A percentile compares a stretch with the other conserved stretches of the same genome.
Evolutionary conservation across 2,329 filamentous ascomycete species (phyloP).

Genomic region (Nigrospora oryzae): DNA sequence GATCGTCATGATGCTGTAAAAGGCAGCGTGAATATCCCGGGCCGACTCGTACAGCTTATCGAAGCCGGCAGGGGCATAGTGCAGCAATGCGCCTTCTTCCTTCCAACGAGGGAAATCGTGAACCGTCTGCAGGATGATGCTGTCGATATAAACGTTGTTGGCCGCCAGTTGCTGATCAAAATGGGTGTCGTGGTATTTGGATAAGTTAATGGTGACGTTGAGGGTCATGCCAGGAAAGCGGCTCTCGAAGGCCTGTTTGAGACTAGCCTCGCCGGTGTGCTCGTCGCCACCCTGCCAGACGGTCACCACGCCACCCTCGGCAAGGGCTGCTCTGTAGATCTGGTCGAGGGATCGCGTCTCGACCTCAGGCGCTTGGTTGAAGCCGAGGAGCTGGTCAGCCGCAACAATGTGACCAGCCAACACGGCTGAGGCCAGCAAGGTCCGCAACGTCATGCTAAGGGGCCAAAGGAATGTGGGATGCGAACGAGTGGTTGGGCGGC

Average conservation of each 20-base stretch:
- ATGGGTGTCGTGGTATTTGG: conserved; percentile 42
- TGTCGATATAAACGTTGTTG: conserved; percentile 32
- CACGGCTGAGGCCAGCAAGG: no score
- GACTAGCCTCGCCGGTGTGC: conserved; percentile 22
- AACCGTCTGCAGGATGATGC: conserved; percentile 38
- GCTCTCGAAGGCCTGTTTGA: conserved; percentile 34
- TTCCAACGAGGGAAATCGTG: conserved; percentile 46
- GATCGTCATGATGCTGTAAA: conserved; percentile 30
- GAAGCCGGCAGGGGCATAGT: conserved; percentile 39
- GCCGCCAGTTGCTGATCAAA: conserved; percentile 35
- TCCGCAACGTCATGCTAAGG: no score
- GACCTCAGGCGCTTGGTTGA: conserved; percentile 10
- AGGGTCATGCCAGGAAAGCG: conserved; percentile 40
- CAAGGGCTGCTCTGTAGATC: conserved; percentile 38
- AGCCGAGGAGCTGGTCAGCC: conserved; percentile 16
- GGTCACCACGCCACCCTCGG: conserved; percentile 35
- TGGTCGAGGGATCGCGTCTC: conserved; percentile 41
- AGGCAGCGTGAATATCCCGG: conserved; percentile 33
- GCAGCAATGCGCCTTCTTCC: conserved; percentile 32
- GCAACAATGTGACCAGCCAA: not conserved
- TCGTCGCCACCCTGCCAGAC: conserved; percentile 42
- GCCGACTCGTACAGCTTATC: conserved; percentile 30
- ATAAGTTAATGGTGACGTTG: conserved; percentile 46
- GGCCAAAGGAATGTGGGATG: no score
- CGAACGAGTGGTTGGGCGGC: no score